phyloP scores from a whole-genome alignment of 139 green algal genomes.

The Closterium sp. region DNA sequence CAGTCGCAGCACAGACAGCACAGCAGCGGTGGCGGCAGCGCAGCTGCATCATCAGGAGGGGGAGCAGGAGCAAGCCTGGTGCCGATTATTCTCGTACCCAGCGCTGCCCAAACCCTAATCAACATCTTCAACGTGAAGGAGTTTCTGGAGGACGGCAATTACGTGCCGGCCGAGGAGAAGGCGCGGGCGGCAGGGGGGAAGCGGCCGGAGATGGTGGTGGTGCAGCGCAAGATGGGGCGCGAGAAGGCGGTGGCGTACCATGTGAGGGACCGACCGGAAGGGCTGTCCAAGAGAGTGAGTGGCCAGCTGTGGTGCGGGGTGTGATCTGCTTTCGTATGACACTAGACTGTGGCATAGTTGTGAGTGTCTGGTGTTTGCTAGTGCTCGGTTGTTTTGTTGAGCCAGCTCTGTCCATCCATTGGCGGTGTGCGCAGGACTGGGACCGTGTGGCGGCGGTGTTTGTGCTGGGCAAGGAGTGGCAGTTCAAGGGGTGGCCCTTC shows the following conservation, averaged over 20 bases:
- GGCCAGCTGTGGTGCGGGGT: no score
- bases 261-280: conserved; percentile 54
- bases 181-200: background rate
- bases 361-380: no score
- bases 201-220: conserved; percentile 6
- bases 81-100: conserved; percentile 67
- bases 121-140: conserved; percentile 66
- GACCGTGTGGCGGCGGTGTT: conserved; percentile 69
- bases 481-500: conserved; percentile 72
- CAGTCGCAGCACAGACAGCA: no score
- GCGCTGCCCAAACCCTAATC: conserved; percentile 55
- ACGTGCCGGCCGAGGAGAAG: conserved; percentile 43
- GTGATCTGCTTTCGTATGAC: no score
- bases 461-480: conserved; percentile 66
- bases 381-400: no score
- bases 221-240: conserved; percentile 57
- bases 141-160: conserved; percentile 62
- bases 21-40: no score
- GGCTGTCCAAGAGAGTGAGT: background rate
- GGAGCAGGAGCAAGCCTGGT: background rate
- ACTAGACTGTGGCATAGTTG: no score
- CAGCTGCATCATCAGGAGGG: no score
- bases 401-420: no score
- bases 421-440: conserved; percentile 53
- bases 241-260: conserved; percentile 58